Evolutionary conservation across 805 yeast species (phyloP), one percentile per base, ranked within the genome.

Genomic region (Wickerhamomyces alni): DNA sequence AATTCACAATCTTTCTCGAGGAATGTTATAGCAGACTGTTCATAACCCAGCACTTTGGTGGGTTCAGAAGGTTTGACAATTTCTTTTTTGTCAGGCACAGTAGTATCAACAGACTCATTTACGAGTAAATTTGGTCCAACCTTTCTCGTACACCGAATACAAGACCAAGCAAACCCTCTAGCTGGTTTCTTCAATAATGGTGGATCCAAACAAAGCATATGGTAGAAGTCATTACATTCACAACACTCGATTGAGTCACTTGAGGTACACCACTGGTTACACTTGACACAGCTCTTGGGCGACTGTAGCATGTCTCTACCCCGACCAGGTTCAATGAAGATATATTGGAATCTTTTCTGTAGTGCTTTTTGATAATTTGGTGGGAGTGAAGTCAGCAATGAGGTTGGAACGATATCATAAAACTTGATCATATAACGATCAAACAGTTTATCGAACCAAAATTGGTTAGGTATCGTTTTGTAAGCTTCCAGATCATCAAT

Each of bases 131-230:
- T 40, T 19, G 18, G 35, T 36, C 43, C 58, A n/a, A 43, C 47
- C 25, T 66, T 70, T 48, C 76, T 74, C n/a, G 81, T 70, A 63
- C 97, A 88, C 5, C 66, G 57, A 22, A 86, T 89, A 66, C 97
- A 88, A 19, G 87, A 74, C 96, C 96, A 89, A 8, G 87, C 85
- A 55, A 87, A 84, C 1, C 95, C 96, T 41, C 94, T 65, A 33
- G 85, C 80, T 1, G 96, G 96, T 52, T 85, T 85, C 46, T 75
- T 75, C 38, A 74, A 57, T 30, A 87, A 61, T 1, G 96, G 96
- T 1, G 96, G 96, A 44, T 82, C 86, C 35, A 88, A 72, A 54
- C 98, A 89, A 28, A 77, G 67, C 76, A 88, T 75, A 62, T 89
- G 98, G 48, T 79, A 87, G 42, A 67, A 67, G 15, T 72, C 69